Evolutionary conservation across 192 early-diverging fungal species (phyloP).

Genomic region (Phycomyces blakesleeanus): DNA sequence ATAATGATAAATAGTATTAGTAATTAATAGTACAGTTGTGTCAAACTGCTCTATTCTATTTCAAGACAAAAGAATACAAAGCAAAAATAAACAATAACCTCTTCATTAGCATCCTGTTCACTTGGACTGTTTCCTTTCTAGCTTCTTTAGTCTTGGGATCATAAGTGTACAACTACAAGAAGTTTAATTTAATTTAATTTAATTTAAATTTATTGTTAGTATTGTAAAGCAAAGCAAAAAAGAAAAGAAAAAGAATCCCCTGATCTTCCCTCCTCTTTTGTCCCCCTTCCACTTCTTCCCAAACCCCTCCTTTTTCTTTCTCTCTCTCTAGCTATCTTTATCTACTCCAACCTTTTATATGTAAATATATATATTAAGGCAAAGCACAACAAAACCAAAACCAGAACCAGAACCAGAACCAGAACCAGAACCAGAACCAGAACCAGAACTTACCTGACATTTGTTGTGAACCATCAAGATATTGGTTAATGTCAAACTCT

Average conservation of each 20-base stretch:
- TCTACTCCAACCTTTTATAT: too few species aligned
- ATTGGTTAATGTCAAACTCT: conserved; percentile 82
- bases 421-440: background rate
- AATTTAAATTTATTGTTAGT: too few species aligned
- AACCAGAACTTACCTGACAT: conserved; percentile 36
- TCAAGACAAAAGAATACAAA: too few species aligned
- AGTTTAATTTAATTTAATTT: conserved; percentile 10
- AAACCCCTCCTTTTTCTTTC: too few species aligned
- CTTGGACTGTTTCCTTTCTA: conserved; percentile 53
- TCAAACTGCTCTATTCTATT: too few species aligned
- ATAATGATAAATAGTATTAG: conserved; percentile 2
- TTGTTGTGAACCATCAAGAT: conserved; percentile 75
- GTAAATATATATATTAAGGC: too few species aligned
- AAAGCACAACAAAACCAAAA: too few species aligned
- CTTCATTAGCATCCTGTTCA: conserved; percentile 57
- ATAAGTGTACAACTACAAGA: conserved; percentile 58
- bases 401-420: too few species aligned
- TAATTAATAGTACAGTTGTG: too few species aligned
- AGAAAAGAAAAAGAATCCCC: background rate
- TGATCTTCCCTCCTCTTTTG: background rate
- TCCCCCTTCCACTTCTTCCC: too few species aligned
- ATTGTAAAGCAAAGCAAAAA: background rate
- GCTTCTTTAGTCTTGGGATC: conserved; percentile 53
- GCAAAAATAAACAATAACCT: conserved; percentile 37
- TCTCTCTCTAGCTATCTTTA: too few species aligned